phyloP scores from a whole-genome alignment of 108 stramenopile species.

The Cyclotella atomus region DNA sequence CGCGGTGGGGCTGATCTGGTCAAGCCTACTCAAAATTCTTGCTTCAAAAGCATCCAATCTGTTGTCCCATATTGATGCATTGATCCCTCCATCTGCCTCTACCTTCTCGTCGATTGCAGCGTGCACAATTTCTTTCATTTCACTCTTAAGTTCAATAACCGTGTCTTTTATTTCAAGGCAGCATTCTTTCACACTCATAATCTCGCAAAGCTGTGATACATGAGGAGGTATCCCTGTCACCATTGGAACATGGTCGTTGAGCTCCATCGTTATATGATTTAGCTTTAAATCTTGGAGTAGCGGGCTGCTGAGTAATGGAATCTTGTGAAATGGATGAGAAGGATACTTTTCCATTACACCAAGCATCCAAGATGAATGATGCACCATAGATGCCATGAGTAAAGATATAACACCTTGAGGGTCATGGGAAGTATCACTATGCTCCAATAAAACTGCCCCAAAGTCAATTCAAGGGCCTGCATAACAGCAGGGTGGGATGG shows the following conservation, averaged over 20 bases:
- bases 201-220: not conserved
- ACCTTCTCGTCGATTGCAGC: not conserved
- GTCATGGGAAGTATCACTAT: conserved; percentile 12
- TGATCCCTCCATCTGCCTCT: not conserved
- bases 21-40: not conserved
- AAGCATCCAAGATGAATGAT: conserved; percentile 35
- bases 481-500: not conserved
- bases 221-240: conserved; percentile 48
- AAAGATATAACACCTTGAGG: conserved; percentile 20
- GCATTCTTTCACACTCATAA: not conserved
- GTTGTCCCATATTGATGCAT: not conserved
- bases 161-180: not conserved
- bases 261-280: conserved; percentile 24
- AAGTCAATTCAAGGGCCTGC: not conserved
- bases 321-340: too few relatives aligned
- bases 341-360: too few relatives aligned
- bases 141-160: not conserved
- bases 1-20: not conserved
- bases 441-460: not conserved
- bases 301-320: too few relatives aligned
- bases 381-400: conserved; percentile 38
- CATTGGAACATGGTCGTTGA: conserved; percentile 24
- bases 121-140: not conserved
- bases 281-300: conserved; percentile 32
- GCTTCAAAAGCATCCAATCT: not conserved